Evolutionary conservation across 1,284 basidiomycete genomes (phyloP).

Genomic region (Malassezia japonica): DNA sequence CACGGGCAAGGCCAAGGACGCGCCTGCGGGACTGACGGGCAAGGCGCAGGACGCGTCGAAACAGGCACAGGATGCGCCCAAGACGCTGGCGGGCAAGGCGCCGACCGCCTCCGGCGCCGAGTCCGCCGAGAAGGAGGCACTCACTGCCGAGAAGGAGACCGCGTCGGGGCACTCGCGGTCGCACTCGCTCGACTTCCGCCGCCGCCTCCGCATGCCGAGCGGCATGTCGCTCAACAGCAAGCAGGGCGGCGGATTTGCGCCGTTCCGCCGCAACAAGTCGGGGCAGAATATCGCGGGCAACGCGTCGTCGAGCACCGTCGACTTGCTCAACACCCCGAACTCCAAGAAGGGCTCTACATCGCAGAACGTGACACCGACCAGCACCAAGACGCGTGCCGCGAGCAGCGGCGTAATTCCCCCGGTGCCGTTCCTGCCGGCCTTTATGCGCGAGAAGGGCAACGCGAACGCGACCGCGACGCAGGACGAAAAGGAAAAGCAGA

Average conservation of each 20-base stretch:
- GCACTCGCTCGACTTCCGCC: slow-evolving; percentile 8
- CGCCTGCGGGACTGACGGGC: not conserved
- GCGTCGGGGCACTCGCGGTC: slow-evolving; percentile 1
- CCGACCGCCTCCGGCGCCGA: too few relatives aligned
- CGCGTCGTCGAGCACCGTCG: not conserved
- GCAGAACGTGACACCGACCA: not conserved
- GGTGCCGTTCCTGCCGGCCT: not conserved
- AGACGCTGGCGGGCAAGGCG: not conserved
- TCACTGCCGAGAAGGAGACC: not conserved
- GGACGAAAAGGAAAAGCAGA: not conserved
- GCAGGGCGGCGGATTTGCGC: not conserved
- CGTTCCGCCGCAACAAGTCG: slow-evolving; percentile 4
- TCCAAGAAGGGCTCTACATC: not conserved
- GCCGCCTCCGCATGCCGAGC: slow-evolving; percentile 16
- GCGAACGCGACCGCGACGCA: not conserved
- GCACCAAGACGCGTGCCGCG: not conserved
- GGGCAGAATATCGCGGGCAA: not conserved
- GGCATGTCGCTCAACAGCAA: slow-evolving; percentile 4
- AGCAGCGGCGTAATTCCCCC: not conserved
- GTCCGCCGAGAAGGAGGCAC: too few relatives aligned
- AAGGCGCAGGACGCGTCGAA: not conserved
- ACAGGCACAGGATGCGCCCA: not conserved
- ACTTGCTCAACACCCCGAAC: not conserved
- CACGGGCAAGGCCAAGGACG: not conserved
- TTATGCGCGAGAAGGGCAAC: not conserved